phyloP scores from a whole-genome alignment of 1,139 yeast species.

The Kodamaea fungicola region DNA sequence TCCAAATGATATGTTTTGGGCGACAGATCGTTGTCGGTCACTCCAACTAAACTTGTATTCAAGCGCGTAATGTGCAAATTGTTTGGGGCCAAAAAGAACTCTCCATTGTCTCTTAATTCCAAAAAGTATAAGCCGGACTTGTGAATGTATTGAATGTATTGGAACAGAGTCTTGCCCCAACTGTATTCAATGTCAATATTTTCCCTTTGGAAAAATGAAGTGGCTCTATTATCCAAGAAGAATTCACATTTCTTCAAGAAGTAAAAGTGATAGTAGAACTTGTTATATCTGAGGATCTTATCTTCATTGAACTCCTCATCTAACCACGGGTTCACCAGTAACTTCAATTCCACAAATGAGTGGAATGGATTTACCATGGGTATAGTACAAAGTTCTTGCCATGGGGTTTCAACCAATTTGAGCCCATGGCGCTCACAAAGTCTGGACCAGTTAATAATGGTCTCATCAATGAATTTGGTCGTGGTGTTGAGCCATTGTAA shows the following conservation, averaged over 20 bases:
- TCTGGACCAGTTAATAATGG: conserved; percentile 77
- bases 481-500: conserved; percentile 93
- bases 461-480: conserved; percentile 82
- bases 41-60: conserved; percentile 31
- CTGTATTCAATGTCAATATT: conserved; percentile 66
- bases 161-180: conserved; percentile 87
- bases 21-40: conserved; percentile 25
- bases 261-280: conserved; percentile 59
- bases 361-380: conserved; percentile 83
- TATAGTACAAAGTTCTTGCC: conserved; percentile 78
- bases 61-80: conserved; percentile 69
- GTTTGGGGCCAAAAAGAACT: conserved; percentile 76
- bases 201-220: conserved; percentile 53
- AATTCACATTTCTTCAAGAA: conserved; percentile 70
- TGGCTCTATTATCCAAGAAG: conserved; percentile 76
- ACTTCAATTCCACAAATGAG: conserved; percentile 67
- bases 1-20: conserved; percentile 42
- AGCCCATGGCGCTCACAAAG: conserved; percentile 84
- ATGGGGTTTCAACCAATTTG: conserved; percentile 86
- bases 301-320: conserved; percentile 54
- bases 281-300: conserved; percentile 44
- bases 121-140: conserved; percentile 85
- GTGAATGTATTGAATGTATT: conserved; percentile 87
- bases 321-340: conserved; percentile 66
- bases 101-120: conserved; percentile 80